A percentile compares a stretch with the other conserved stretches of the same genome.
These are phyloP conservation scores for Nigrospora osmanthi DNA, from an alignment of 2,329 filamentous ascomycete genomes.

Conservation along the genomic window DNA sequence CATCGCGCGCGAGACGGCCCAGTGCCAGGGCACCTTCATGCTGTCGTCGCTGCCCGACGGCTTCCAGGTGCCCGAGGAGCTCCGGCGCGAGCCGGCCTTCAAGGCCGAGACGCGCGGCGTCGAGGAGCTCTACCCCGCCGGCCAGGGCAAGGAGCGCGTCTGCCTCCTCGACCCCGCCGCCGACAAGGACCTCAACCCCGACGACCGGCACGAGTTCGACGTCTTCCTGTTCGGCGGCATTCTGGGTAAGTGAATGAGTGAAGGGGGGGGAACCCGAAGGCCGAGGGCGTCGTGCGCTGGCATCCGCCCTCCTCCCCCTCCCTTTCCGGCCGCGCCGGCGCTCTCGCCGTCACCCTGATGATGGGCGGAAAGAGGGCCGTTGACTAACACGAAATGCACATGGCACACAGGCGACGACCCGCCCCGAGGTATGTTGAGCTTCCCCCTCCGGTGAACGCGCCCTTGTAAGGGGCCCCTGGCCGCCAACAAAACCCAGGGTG, in stretches of 20 bases:
- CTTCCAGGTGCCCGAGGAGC: conserved; percentile 55
- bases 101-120: conserved; percentile 69
- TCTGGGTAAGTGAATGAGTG: conserved; percentile 52
- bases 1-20: conserved; percentile 75
- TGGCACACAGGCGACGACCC: conserved; percentile 71
- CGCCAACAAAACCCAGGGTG: too few relatives aligned
- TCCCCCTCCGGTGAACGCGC: not conserved
- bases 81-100: conserved; percentile 53
- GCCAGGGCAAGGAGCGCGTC: conserved; percentile 60
- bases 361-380: too few relatives aligned
- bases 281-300: too few relatives aligned
- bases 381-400: too few relatives aligned
- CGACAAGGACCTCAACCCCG: conserved; percentile 70
- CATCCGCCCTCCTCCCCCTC: too few relatives aligned
- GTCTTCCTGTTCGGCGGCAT: conserved; percentile 96
- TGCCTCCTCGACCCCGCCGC: conserved; percentile 88
- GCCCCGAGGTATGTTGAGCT: conserved; percentile 61
- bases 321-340: too few relatives aligned
- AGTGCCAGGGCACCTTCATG: conserved; percentile 61
- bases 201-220: conserved; percentile 77
- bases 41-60: conserved; percentile 70
- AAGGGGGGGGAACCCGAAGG: too few relatives aligned
- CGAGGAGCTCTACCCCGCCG: conserved; percentile 67
- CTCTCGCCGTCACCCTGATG: too few relatives aligned
- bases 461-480: too few relatives aligned